Evolutionary conservation across 1,284 basidiomycete genomes (phyloP), one percentile per base, ranked within the genome.

Genomic region (Ganoderma sinense): DNA sequence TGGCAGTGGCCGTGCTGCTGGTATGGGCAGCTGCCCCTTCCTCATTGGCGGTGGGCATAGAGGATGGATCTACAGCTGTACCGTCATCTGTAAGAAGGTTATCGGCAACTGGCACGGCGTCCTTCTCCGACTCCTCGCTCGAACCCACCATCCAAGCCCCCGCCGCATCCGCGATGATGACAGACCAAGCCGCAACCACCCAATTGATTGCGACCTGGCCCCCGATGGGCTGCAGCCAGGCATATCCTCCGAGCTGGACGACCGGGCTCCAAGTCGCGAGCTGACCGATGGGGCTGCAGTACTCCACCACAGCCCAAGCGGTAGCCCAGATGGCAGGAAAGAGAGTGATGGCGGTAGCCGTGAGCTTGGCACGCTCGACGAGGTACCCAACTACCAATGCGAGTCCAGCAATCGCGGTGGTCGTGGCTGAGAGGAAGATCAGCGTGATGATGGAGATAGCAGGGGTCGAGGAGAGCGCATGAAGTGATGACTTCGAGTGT

Each of bases 261-360:
- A 88, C 82, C 5, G 91, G 88, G 61, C 85, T 89, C 93, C 92
- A 94, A 18, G 89, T 87, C 5, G 88, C 82, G 20, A 95, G 83
- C 69, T 90, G 85, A 16, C 94, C 94, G 14, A 93, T 77, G 0
- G 92, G 91, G 75, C 87, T 91, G 40, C 85, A 33, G 69, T 81
- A 83, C 1, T 90, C 84, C 1, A 88, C 72, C 5, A 78, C 75
- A 67, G 81, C 84, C 91, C 91, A 93, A 1, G 83, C 75, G 0
- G 86, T 85, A 4, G 89, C 83, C 93, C 93, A 94, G 13, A 92
- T 73, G 0, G 86, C 84, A 0, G 94, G 94, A 77, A 94, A 93
- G 36, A 91, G 72, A 0, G 86, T 82, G 10, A 20, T 87, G 68
- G 71, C 84, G 85, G 1, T 82, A 14, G 78, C 79, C 23, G 78